Evolutionary conservation across 176 grass and related monocot species (phyloP).

Genomic region (Rhipidocladum racemiflorum): DNA sequence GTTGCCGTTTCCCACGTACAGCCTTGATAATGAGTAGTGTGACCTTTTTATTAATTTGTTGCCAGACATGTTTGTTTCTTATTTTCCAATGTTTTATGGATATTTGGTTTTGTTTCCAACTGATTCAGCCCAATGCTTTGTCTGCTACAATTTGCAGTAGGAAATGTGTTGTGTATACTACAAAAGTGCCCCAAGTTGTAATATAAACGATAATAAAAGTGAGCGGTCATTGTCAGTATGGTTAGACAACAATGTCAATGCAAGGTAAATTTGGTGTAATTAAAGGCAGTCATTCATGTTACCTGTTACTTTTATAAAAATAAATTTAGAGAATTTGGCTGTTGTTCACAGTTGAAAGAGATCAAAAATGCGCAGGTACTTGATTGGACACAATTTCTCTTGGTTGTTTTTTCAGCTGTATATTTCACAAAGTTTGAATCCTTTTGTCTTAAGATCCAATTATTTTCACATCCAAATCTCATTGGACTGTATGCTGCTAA

Average conservation of each 20-base stretch:
- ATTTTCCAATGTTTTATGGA: neutral
- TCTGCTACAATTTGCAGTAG: neutral
- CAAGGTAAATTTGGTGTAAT: neutral
- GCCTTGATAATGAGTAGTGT: neutral
- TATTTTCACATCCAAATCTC: neutral
- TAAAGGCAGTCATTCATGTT: neutral
- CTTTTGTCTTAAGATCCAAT: neutral
- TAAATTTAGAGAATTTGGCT: neutral
- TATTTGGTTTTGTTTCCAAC: neutral
- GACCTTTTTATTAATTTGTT: neutral
- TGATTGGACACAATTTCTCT: neutral
- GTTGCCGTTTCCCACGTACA: neutral
- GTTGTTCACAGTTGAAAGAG: neutral
- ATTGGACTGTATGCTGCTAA: neutral
- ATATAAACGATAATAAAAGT: neutral
- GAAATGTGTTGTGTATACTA: too few species aligned
- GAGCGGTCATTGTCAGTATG: neutral
- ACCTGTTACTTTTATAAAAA: neutral
- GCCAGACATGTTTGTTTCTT: neutral
- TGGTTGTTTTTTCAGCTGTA: neutral
- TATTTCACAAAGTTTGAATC: neutral
- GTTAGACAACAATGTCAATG: neutral
- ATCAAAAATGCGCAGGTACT: neutral
- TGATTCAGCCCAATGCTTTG: neutral
- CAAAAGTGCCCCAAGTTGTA: neutral